A percentile compares a stretch with the other conserved stretches of the same genome.
These are phyloP conservation scores for Crithidia brevicula DNA, from an alignment of 208 protist genomes.

Conservation along the genomic window DNA sequence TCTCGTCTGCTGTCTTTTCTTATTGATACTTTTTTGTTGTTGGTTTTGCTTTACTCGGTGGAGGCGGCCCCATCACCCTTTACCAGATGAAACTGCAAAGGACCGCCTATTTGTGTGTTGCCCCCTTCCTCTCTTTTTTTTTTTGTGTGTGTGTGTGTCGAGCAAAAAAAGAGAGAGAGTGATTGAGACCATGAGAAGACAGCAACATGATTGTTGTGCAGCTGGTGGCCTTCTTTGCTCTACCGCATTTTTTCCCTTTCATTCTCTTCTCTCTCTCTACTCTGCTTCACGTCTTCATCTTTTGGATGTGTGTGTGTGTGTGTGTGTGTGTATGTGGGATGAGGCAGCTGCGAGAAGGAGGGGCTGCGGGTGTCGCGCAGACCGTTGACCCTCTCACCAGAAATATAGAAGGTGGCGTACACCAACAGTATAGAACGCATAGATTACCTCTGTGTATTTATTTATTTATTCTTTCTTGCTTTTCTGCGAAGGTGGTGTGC, in stretches of 20 bases:
- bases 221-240: neutral
- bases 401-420: neutral
- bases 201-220: too few species aligned
- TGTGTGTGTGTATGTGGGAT: too few species aligned
- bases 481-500: too few species aligned
- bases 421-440: neutral
- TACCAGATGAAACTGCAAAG: too few species aligned
- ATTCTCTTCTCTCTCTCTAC: neutral
- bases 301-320: too few species aligned
- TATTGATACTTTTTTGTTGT: slow-evolving; percentile 22
- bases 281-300: too few species aligned
- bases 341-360: too few species aligned
- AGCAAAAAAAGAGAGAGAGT: neutral
- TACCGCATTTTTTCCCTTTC: neutral
- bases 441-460: neutral
- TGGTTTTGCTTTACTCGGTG: slow-evolving; percentile 9
- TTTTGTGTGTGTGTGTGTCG: slow-evolving; percentile 5
- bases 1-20: neutral
- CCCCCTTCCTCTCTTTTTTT: slow-evolving; percentile 18
- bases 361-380: neutral
- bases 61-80: too few species aligned
- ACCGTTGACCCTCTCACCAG: too few species aligned
- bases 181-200: too few species aligned
- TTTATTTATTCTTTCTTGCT: neutral
- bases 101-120: too few species aligned